A percentile compares a stretch with the other conserved stretches of the same genome.
These are phyloP conservation scores for Secale cereale DNA, from an alignment of 176 grass and related monocot species.

Conservation along the genomic window DNA sequence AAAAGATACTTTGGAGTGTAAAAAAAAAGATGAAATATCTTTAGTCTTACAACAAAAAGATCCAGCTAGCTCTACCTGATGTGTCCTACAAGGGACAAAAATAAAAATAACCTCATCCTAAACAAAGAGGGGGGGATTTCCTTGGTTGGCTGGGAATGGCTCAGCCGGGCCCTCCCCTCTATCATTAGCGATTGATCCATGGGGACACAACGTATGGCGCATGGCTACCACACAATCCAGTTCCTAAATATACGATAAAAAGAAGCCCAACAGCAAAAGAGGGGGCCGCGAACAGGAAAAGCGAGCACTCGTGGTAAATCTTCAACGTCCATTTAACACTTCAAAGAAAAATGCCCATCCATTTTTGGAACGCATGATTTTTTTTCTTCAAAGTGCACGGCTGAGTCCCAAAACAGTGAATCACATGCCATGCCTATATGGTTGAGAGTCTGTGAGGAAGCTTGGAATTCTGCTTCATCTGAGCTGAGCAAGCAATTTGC, in stretches of 20 bases:
- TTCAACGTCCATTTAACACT: background rate
- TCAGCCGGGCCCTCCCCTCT: conserved; percentile 31
- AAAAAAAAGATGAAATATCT: conserved; percentile 40
- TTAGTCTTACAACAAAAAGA: conserved; percentile 6
- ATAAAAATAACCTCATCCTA: conserved; percentile 40
- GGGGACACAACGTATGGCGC: conserved; percentile 42
- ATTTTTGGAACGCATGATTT: too few species aligned
- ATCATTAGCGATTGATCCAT: conserved; percentile 57
- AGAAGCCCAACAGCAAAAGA: background rate
- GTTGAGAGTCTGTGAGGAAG: too few species aligned
- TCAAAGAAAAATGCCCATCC: too few species aligned
- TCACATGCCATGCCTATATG: too few species aligned
- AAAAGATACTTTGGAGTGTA: conserved; percentile 3
- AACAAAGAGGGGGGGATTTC: conserved; percentile 10
- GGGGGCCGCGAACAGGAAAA: background rate
- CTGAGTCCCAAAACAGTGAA: too few species aligned
- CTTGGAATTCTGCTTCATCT: too few species aligned
- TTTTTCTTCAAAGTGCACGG: too few species aligned
- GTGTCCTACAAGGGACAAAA: background rate
- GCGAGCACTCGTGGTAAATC: background rate
- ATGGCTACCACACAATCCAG: conserved; percentile 32
- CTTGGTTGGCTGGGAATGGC: conserved; percentile 44
- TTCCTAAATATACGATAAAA: background rate
- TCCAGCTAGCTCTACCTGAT: background rate
- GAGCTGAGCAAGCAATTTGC: too few species aligned